Conservation (phyloP, 2,329 filamentous ascomycete genomes). For the Pseudogymnoascus sp. region DNA sequence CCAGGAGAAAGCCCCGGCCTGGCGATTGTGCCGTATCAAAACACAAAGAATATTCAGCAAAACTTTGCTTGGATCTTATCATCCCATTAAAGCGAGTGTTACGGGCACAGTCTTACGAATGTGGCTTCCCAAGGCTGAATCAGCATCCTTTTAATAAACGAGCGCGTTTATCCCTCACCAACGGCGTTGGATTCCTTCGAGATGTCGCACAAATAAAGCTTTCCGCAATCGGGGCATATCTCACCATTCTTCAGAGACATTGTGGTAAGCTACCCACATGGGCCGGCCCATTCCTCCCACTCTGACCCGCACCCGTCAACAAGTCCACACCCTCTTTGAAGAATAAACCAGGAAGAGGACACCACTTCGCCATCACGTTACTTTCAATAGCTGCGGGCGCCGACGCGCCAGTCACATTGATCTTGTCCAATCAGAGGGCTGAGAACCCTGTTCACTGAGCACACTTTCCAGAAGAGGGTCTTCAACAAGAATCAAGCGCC, state of each 20-base stretch:
- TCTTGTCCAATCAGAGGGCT: constrained; percentile 19
- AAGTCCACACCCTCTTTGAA: background rate
- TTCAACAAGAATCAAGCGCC: constrained; percentile 10
- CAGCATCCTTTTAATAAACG: background rate
- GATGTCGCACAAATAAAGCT: background rate
- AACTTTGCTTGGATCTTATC: background rate
- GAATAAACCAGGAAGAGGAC: constrained; percentile 16
- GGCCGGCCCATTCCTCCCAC: background rate
- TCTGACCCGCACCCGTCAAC: constrained; percentile 1
- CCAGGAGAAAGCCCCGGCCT: background rate
- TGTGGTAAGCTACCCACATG: constrained; percentile 6
- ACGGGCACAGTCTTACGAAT: background rate
- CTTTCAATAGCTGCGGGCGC: constrained; percentile 16
- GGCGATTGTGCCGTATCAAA: background rate
- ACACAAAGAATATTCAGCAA: background rate
- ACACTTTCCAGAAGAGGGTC: constrained; percentile 13
- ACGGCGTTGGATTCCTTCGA: background rate
- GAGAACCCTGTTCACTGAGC: constrained; percentile 18
- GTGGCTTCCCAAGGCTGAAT: background rate
- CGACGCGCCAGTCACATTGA: constrained; percentile 13
- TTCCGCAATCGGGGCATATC: background rate
- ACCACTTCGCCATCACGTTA: constrained; percentile 26
- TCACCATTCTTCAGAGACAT: background rate
- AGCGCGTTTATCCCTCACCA: background rate
- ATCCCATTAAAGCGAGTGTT: constrained; percentile 3